Base-by-base conservation (phyloP, 2,329 filamentous ascomycete species). In the Cordyceps militaris region DNA sequence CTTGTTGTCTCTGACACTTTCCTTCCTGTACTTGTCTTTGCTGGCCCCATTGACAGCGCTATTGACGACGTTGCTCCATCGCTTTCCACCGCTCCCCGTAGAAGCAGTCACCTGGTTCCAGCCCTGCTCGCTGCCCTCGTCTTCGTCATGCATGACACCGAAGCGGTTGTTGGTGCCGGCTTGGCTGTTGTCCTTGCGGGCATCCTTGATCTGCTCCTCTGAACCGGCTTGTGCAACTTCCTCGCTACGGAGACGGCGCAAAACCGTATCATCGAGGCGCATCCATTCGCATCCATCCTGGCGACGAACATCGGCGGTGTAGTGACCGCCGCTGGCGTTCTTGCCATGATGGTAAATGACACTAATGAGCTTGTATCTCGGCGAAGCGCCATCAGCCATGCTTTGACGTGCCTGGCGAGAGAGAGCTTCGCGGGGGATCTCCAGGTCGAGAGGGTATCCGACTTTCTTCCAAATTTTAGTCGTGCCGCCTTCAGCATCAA, bases 381-480 rank as follows among this genome's bases (percentile, higher is more conserved):
- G 91, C 60, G 89, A 78, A 1, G 85, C 83, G n/a, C 71, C 70
- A 44, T 86, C 85, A 62, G 87, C 84, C 16, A 83, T 77, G 26
- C 81, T 77, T 62, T 89, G 76, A 46, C 80, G 79, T 69, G 86
- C 88, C 66, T 87, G 83, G 30, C 87, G 84, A 11, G 91, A 87
- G 66, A 99, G 88, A 10, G 91, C 88, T 68, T 97, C 93, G 58
- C 87, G 88, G 0, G 94, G 94, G 61, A 99, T 91, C 69, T 97
- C 93, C 52, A 99, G 79, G 67, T 97, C 92, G 28, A 99, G 77
- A 0, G 94, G 94, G 67, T 99, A 99, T 21, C 91, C 93, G 59
- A 99, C 81, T 76, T 93, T 96, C 77, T 97, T 99, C 90, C 93
- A 97, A 62, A 97, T 96, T 78, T 99, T 99, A 67, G 96, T 88